Evolutionary conservation across 345 rosid species (phyloP), one percentile per base, ranked within the genome.

Genomic region (Gossypium stocksii): DNA sequence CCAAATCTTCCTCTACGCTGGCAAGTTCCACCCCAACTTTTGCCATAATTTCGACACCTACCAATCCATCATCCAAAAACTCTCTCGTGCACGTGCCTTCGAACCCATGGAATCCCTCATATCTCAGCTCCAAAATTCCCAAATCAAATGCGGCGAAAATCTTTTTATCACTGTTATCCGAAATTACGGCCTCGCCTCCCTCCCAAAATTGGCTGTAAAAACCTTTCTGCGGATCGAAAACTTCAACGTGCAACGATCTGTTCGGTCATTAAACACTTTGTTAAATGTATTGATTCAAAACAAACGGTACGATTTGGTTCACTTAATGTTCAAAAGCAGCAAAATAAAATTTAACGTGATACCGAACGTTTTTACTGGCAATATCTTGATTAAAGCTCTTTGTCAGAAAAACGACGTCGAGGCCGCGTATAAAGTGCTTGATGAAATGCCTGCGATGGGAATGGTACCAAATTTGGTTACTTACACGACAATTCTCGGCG

Each of bases 31-130:
- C 75, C 91, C 87, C 13, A 67, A 67, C 56, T 93, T 93, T 71
- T 81, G 80, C 20, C 95, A 91, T 68, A 91, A 86, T 29, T 86
- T 82, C 41, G 54, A 67, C 44, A 90, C 98, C 66, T 92, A 89
- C 84, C 85, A 84, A 80, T 84, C 93, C 66, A 89, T 94, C 67
- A 86, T 94, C 82, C 81, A 82, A 54, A 90, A 88, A 78, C 92
- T 94, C 83, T 82, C 92, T 12, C 97, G 97, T 17, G 95, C 97
- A 1, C 97, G 98, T 29, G 90, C 90, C 63, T 94, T 94, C 76
- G 85, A 80, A 2, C 85, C 85, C 56, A 74, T 90, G 71, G 97
- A 94, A 62, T 74, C 86, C 7, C 83, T 92, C 53, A 89, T 94
- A 79, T 70, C 88, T 3, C 82, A 87, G 66, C 84, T 94, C 56